Percentiles rank a stretch among this genome's conserved stretches.
These are phyloP conservation scores for Ciborinia camelliae DNA, from an alignment of 2,329 filamentous ascomycete species.

Conservation along the genomic window DNA sequence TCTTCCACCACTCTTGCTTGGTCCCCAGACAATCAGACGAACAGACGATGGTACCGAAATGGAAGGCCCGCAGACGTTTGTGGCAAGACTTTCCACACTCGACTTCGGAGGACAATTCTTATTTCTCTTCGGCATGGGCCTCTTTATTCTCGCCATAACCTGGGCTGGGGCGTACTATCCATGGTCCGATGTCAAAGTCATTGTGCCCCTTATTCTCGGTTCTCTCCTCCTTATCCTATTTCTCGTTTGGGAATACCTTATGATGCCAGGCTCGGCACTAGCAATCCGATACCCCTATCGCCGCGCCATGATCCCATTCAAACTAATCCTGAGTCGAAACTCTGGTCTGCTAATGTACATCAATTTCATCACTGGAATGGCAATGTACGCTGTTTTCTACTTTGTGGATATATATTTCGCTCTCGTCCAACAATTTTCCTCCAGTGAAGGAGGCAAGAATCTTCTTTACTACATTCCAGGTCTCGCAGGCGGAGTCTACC, in stretches of 20 bases:
- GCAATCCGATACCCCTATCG: slow-evolving; percentile 51
- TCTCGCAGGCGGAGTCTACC: slow-evolving; percentile 56
- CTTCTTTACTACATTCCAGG: slow-evolving; percentile 64
- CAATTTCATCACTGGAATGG: slow-evolving; percentile 54
- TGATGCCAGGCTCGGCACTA: slow-evolving; percentile 46
- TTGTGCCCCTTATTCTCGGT: slow-evolving; percentile 42
- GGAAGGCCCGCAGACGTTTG: slow-evolving; percentile 21
- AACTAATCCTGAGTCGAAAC: slow-evolving; percentile 55
- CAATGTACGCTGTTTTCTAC: slow-evolving; percentile 57
- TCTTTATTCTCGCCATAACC: slow-evolving; percentile 46
- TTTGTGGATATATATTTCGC: slow-evolving; percentile 68
- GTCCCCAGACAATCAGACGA: slow-evolving; percentile 44
- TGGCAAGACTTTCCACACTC: slow-evolving; percentile 49
- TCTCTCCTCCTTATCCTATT: slow-evolving; percentile 40
- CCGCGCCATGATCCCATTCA: slow-evolving; percentile 61
- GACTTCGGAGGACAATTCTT: slow-evolving; percentile 55
- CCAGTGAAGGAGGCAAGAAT: slow-evolving; percentile 52
- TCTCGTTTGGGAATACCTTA: slow-evolving; percentile 45
- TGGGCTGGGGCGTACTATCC: slow-evolving; percentile 45
- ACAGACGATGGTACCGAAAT: slow-evolving; percentile 45
- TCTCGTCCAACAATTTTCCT: slow-evolving; percentile 52
- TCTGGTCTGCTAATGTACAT: slow-evolving; percentile 59
- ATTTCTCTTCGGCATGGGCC: slow-evolving; percentile 42
- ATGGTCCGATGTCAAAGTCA: slow-evolving; percentile 41
- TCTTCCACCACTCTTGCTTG: slow-evolving; percentile 56